These are phyloP conservation scores for Citrus trifoliata DNA, from an alignment of 345 rosid genomes.

Conservation along the genomic window DNA sequence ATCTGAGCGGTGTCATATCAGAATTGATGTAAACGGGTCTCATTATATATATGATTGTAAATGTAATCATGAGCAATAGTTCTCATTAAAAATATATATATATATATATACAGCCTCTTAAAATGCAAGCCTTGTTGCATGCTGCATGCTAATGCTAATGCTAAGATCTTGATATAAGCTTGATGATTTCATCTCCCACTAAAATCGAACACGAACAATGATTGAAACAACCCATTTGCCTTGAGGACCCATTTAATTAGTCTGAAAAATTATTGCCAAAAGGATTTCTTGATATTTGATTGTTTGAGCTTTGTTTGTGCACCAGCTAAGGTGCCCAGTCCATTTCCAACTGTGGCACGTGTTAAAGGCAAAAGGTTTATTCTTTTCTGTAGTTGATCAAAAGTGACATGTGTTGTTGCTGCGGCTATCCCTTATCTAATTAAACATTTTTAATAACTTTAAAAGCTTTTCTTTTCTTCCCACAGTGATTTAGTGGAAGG, in stretches of 20 bases:
- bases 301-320: conserved; percentile 2
- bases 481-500: conserved; percentile 3
- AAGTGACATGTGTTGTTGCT: background rate
- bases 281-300: background rate
- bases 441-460: background rate
- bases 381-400: background rate
- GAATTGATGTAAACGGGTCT: no score
- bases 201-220: conserved; percentile 11
- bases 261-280: conserved; percentile 2
- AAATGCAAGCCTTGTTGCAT: background rate
- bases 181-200: conserved; percentile 15
- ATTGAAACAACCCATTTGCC: conserved; percentile 27
- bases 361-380: background rate
- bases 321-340: conserved; percentile 14
- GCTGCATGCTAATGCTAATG: conserved; percentile 15
- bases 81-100: no score
- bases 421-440: background rate
- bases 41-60: no score
- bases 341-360: conserved; percentile 16
- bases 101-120: no score
- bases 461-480: background rate
- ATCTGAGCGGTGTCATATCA: no score
- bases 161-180: conserved; percentile 1
- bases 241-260: conserved; percentile 21
- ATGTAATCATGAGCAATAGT: no score